These are phyloP conservation scores for Crithidia brevicula DNA, from an alignment of 208 protist species.

Conservation along the genomic window DNA sequence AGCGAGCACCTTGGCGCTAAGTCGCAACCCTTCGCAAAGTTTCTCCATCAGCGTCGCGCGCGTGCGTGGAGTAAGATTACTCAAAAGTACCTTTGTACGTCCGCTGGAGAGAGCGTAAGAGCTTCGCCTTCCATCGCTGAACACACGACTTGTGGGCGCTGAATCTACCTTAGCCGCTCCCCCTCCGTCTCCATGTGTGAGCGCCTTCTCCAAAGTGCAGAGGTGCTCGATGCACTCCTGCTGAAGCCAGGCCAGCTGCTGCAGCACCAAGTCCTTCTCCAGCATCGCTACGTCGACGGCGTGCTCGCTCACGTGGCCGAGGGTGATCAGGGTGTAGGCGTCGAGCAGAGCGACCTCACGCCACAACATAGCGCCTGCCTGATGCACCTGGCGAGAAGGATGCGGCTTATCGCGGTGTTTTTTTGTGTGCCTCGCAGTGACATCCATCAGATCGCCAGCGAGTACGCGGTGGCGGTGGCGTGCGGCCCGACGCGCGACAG, in stretches of 20 bases:
- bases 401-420: no score
- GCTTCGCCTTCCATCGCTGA: background rate
- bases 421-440: no score
- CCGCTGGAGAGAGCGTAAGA: conserved; percentile 3
- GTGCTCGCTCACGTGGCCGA: conserved; percentile 71
- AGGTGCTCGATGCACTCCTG: conserved; percentile 33
- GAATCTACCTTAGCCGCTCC: background rate
- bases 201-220: conserved; percentile 13
- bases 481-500: background rate
- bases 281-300: conserved; percentile 45
- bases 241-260: conserved; percentile 28
- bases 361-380: conserved; percentile 49
- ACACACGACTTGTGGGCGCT: background rate
- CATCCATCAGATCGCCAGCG: conserved; percentile 13
- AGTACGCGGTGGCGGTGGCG: conserved; percentile 18
- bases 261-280: conserved; percentile 15
- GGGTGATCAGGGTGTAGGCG: conserved; percentile 73
- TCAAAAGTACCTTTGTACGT: conserved; percentile 10
- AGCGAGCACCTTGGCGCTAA: conserved; percentile 68
- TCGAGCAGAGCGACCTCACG: conserved; percentile 76
- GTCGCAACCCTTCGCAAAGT: conserved; percentile 59
- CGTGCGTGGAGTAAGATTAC: conserved; percentile 37
- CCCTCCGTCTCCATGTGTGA: background rate
- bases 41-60: conserved; percentile 34
- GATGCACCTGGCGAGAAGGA: conserved; percentile 8